Percentiles rank a stretch among this genome's conserved stretches.
Conservation (phyloP, 352 stramenopile genomes). For the Pythium chondricola region DNA sequence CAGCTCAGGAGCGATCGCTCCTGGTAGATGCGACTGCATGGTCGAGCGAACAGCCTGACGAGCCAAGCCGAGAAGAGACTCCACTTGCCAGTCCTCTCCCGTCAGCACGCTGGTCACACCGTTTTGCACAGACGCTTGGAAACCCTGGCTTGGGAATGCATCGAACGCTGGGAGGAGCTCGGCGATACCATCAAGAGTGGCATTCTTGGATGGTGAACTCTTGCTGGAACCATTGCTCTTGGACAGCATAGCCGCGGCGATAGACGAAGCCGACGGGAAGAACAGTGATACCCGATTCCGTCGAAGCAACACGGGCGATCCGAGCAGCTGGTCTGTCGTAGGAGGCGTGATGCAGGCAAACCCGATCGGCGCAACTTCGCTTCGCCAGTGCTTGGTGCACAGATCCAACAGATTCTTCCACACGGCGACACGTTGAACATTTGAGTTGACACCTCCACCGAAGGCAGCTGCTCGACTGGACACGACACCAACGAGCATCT, state of each 20-base stretch:
- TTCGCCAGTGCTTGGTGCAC: constrained; percentile 67
- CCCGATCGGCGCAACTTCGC: constrained; percentile 61
- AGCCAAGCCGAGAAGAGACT: constrained; percentile 61
- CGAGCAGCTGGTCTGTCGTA: constrained; percentile 26
- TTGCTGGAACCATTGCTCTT: too few species aligned
- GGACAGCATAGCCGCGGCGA: constrained; percentile 39
- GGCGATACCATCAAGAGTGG: too few species aligned
- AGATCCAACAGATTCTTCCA: constrained; percentile 65
- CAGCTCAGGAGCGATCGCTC: constrained; percentile 30
- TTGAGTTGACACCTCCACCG: constrained; percentile 5
- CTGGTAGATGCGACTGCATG: constrained; percentile 6
- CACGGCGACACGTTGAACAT: constrained; percentile 35
- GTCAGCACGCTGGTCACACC: constrained; percentile 40
- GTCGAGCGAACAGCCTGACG: constrained; percentile 54
- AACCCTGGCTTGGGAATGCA: constrained; percentile 48
- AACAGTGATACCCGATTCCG: constrained; percentile 63
- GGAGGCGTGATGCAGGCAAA: constrained; percentile 33
- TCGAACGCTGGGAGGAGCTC: constrained; percentile 66
- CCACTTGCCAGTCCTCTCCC: constrained; percentile 51
- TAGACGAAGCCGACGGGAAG: constrained; percentile 48
- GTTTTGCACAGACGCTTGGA: constrained; percentile 56
- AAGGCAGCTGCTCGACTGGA: constrained; percentile 12
- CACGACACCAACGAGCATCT: constrained; percentile 49
- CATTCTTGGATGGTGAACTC: constrained; percentile 43
- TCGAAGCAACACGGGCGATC: constrained; percentile 54